Percentiles rank a stretch among this genome's conserved stretches.
Conservation (phyloP, 352 stramenopile genomes). For the Phytophthora pseudosyringae region DNA sequence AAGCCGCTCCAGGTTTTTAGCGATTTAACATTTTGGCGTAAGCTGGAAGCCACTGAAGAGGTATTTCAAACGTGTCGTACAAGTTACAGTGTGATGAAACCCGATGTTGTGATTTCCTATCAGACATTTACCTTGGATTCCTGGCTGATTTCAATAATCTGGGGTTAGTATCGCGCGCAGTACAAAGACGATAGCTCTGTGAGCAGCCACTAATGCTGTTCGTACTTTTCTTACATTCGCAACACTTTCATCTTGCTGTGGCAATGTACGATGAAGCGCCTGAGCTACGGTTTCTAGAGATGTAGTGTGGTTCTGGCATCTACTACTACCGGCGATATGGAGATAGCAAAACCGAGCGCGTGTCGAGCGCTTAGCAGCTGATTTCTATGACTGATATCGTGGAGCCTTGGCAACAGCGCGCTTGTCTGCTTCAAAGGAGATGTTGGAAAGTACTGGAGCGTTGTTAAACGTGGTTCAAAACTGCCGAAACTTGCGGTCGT, state of each 20-base stretch:
- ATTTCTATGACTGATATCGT: slow-evolving; percentile 12
- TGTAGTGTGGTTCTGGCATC: slow-evolving; percentile 2
- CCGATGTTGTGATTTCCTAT: not conserved
- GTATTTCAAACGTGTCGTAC: slow-evolving; percentile 6
- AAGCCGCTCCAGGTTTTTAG: not conserved
- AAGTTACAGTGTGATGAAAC: slow-evolving; percentile 1
- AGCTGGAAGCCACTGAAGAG: not conserved
- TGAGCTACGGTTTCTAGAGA: not conserved
- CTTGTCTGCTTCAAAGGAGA: slow-evolving; percentile 6
- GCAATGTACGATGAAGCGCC: not conserved
- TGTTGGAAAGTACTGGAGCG: slow-evolving; percentile 5
- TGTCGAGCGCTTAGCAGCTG: not conserved
- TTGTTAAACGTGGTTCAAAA: not conserved
- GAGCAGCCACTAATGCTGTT: slow-evolving; percentile 12
- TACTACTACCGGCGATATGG: slow-evolving; percentile 19
- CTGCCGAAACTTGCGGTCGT: slow-evolving; percentile 2
- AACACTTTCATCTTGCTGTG: slow-evolving; percentile 3
- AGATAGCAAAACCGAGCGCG: not conserved
- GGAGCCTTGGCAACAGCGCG: not conserved
- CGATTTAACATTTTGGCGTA: not conserved
- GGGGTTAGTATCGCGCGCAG: not conserved
- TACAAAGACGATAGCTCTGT: slow-evolving; percentile 8
- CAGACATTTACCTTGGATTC: not conserved
- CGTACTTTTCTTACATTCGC: slow-evolving; percentile 6
- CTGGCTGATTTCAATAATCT: not conserved